Evolutionary conservation across 768 basidiomycete species (phyloP).

Genomic region (Pisolithus albus): DNA sequence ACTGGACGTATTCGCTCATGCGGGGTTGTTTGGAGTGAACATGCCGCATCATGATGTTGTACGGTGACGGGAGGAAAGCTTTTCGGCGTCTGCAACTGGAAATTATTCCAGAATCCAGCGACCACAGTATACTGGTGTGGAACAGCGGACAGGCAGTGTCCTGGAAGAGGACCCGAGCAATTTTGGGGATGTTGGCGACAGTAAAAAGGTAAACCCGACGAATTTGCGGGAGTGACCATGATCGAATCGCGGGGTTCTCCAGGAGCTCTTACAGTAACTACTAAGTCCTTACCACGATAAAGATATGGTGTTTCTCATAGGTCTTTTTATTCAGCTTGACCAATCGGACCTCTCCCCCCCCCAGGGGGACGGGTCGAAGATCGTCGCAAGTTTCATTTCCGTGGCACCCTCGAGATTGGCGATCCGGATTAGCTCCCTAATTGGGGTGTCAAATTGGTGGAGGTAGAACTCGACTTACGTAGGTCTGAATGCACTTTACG

Average conservation of each 20-base stretch:
- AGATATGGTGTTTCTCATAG: conserved; percentile 7
- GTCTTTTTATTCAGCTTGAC: conserved; percentile 32
- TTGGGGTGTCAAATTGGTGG: conserved; percentile 34
- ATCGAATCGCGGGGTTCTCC: conserved; percentile 10
- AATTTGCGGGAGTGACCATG: conserved; percentile 4
- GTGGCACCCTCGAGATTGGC: conserved; percentile 43
- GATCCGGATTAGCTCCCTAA: conserved; percentile 45
- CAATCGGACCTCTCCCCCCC: conserved; percentile 34
- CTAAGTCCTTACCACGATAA: conserved; percentile 27
- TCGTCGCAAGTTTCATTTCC: conserved; percentile 37
- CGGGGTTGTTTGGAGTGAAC: too few species aligned
- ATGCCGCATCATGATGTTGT: too few species aligned
- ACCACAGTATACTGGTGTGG: too few species aligned
- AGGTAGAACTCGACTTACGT: conserved; percentile 38
- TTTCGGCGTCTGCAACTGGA: too few species aligned
- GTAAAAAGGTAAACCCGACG: too few species aligned
- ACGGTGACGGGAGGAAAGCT: too few species aligned
- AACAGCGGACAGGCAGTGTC: too few species aligned
- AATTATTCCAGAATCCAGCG: too few species aligned
- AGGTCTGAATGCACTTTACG: conserved; percentile 25
- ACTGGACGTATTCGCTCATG: too few species aligned
- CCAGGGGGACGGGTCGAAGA: conserved; percentile 20
- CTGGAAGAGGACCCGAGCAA: too few species aligned
- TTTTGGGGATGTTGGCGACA: too few species aligned
- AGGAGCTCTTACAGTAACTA: conserved; percentile 19